Conservation (phyloP, 73 alveolate species). For the Paramecium sonneborni region DNA sequence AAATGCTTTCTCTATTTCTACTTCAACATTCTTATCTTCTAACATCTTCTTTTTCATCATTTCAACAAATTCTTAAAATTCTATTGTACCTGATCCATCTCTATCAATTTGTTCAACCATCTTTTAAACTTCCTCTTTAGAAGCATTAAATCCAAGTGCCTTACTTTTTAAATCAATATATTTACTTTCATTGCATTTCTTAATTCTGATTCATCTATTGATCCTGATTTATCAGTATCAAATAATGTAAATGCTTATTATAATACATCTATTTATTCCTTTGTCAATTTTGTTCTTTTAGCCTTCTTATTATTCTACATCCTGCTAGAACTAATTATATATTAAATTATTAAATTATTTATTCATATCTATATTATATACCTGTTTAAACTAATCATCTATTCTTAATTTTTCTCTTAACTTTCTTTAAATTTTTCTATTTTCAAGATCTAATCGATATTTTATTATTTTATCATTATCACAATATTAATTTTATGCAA, state of each 20-base stretch:
- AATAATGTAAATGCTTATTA: conserved; percentile 61
- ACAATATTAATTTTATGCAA: background rate
- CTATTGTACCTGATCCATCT: conserved; percentile 93
- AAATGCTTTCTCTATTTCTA: conserved; percentile 95
- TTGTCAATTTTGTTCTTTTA: conserved; percentile 62
- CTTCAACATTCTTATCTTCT: conserved; percentile 91
- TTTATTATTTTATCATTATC: background rate
- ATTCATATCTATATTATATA: too few relatives aligned
- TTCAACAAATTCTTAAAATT: conserved; percentile 83
- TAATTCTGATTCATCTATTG: conserved; percentile 66
- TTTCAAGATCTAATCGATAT: background rate
- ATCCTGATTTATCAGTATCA: conserved; percentile 69
- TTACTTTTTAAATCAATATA: background rate
- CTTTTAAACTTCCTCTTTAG: conserved; percentile 74
- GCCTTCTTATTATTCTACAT: conserved; percentile 47
- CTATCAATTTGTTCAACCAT: conserved; percentile 91
- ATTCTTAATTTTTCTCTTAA: too few relatives aligned
- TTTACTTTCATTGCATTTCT: conserved; percentile 65
- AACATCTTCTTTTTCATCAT: conserved; percentile 95
- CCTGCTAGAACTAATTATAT: background rate
- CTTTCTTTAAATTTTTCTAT: too few relatives aligned
- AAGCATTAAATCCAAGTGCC: conserved; percentile 66
- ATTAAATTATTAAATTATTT: background rate
- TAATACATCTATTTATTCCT: conserved; percentile 63
- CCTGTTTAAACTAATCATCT: too few relatives aligned